Evolutionary conservation across 1,284 basidiomycete species (phyloP).

Genomic region (Caloboletus firmus): DNA sequence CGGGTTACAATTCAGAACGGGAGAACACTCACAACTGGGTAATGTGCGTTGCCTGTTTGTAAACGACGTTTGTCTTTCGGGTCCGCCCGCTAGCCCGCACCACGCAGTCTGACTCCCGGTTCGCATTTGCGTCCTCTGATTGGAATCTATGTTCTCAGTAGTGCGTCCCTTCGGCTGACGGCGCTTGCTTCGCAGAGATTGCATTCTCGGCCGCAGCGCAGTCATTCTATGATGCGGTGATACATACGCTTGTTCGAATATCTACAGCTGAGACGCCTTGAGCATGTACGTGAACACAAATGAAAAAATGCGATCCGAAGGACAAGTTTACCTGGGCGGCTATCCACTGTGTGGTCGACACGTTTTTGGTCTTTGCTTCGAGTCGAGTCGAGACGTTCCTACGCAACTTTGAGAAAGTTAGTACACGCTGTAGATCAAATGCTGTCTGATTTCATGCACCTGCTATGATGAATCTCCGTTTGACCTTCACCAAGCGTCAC

Average conservation of each 20-base stretch:
- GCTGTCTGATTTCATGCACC: not conserved
- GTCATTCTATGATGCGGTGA: not conserved
- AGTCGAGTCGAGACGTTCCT: not conserved
- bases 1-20: not conserved
- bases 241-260: not conserved
- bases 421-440: too few relatives aligned
- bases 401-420: not conserved
- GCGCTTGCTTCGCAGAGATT: not conserved
- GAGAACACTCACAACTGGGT: slow-evolving; percentile 6
- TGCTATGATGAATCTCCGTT: not conserved
- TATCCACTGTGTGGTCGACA: not conserved
- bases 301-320: not conserved
- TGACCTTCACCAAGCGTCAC: not conserved
- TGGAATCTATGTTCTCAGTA: not conserved
- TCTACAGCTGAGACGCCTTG: not conserved
- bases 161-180: not conserved
- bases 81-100: not conserved
- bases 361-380: not conserved
- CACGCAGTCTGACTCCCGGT: not conserved
- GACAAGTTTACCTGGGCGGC: not conserved
- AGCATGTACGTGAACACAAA: not conserved
- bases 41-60: not conserved
- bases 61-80: not conserved
- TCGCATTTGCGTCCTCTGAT: not conserved
- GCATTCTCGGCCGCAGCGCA: not conserved